Evolutionary conservation across 768 basidiomycete genomes (phyloP).

Genomic region (Serendipita sp.): DNA sequence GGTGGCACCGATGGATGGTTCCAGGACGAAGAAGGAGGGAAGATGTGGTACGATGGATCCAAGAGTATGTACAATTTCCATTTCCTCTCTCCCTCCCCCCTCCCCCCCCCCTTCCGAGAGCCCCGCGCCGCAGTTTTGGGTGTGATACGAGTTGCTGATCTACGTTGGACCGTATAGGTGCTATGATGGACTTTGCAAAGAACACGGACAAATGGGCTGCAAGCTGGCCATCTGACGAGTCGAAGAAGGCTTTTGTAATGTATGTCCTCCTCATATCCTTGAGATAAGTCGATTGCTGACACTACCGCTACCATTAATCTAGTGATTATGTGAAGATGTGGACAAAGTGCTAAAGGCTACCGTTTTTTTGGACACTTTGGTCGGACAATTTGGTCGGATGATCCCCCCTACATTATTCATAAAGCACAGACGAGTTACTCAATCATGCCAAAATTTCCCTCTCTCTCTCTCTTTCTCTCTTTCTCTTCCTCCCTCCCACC

Average conservation of each 20-base stretch:
- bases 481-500: background rate
- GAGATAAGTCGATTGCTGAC: background rate
- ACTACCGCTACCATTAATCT: background rate
- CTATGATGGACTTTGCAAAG: background rate
- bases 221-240: background rate
- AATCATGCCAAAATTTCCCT: no score
- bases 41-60: constrained; percentile 63
- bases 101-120: no score
- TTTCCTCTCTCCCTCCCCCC: no score
- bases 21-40: constrained; percentile 66
- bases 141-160: no score
- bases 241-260: background rate
- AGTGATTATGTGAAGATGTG: background rate
- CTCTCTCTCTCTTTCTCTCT: no score
- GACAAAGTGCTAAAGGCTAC: background rate
- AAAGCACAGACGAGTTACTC: background rate
- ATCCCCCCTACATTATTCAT: background rate
- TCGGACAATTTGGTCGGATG: background rate
- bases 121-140: no score
- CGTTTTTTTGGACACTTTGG: background rate
- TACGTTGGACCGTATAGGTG: background rate
- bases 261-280: background rate
- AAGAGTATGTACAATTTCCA: constrained; percentile 19
- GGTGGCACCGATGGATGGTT: constrained; percentile 84
- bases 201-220: background rate